Conservation (phyloP, 2,329 filamentous ascomycete species). For the Immersiporthe knoxdaviesiana region DNA sequence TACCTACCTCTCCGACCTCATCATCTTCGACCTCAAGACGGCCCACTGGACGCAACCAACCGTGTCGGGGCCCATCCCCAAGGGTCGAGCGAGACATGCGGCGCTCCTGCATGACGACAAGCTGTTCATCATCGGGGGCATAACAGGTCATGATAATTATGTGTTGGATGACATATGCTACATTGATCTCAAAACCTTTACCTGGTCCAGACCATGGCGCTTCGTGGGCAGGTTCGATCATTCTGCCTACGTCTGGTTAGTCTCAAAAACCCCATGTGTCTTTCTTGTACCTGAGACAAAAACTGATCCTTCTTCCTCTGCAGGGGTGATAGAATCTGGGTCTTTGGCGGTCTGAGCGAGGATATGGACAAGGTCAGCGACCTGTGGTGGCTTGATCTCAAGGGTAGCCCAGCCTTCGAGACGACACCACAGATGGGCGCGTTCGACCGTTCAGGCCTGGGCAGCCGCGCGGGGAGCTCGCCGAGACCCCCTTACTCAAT, state of each 20-base stretch:
- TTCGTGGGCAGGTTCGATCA: slow-evolving; percentile 96
- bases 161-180: slow-evolving; percentile 97
- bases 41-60: slow-evolving; percentile 95
- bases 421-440: slow-evolving; percentile 62
- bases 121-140: slow-evolving; percentile 92
- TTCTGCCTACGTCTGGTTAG: slow-evolving; percentile 83
- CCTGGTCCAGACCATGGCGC: slow-evolving; percentile 94
- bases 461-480: slow-evolving; percentile 50
- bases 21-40: slow-evolving; percentile 92
- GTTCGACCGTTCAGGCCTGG: slow-evolving; percentile 51
- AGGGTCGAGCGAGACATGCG: slow-evolving; percentile 89
- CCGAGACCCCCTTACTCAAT: slow-evolving; percentile 57
- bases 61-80: slow-evolving; percentile 80
- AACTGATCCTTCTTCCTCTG: slow-evolving; percentile 27
- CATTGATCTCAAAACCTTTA: slow-evolving; percentile 94
- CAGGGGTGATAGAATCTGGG: slow-evolving; percentile 83
- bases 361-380: slow-evolving; percentile 98
- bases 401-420: slow-evolving; percentile 85
- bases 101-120: slow-evolving; percentile 96
- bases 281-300: neutral
- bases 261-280: slow-evolving; percentile 3
- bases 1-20: slow-evolving; percentile 92
- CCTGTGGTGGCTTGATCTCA: slow-evolving; percentile 95
- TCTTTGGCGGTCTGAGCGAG: slow-evolving; percentile 91
- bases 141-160: slow-evolving; percentile 88